Conservation (phyloP, 2,329 filamentous ascomycete genomes). For the Microdochium bolleyi region DNA sequence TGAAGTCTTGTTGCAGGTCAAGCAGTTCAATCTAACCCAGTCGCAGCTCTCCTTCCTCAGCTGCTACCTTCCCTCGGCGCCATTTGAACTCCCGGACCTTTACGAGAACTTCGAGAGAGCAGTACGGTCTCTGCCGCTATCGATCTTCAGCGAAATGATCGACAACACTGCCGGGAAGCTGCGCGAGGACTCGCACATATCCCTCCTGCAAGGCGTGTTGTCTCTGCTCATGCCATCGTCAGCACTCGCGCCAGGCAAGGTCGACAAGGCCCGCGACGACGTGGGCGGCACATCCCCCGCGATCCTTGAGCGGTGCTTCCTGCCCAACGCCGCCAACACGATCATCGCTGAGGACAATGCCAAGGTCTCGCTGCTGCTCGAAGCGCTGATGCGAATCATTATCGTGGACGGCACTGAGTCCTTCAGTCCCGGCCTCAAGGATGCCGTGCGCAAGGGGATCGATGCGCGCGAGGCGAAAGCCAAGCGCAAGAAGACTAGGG, state of each 20-base stretch:
- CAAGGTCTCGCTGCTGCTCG: slow-evolving; percentile 62
- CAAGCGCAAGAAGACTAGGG: slow-evolving; percentile 19
- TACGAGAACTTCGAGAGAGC: slow-evolving; percentile 50
- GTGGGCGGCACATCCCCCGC: slow-evolving; percentile 29
- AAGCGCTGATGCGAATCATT: slow-evolving; percentile 52
- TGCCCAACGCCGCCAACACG: slow-evolving; percentile 57
- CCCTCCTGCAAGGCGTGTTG: slow-evolving; percentile 34
- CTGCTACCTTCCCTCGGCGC: slow-evolving; percentile 33
- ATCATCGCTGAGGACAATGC: slow-evolving; percentile 59
- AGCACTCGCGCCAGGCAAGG: slow-evolving; percentile 30
- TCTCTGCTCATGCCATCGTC: slow-evolving; percentile 35
- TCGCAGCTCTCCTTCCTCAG: slow-evolving; percentile 33
- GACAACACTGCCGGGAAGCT: slow-evolving; percentile 30
- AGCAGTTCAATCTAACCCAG: neutral
- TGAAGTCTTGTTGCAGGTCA: no score
- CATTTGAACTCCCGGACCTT: slow-evolving; percentile 39
- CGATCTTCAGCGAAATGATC: slow-evolving; percentile 48
- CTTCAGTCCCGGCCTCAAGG: slow-evolving; percentile 26
- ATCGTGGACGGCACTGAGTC: slow-evolving; percentile 25
- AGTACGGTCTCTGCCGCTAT: slow-evolving; percentile 49
- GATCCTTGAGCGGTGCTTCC: slow-evolving; percentile 51
- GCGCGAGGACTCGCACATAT: slow-evolving; percentile 28
- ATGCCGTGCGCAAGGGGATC: slow-evolving; percentile 37
- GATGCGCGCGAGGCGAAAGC: slow-evolving; percentile 38
- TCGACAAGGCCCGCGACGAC: slow-evolving; percentile 27